phyloP scores from a whole-genome alignment of 148 eudicot species.

The Polygonum maritimum region DNA sequence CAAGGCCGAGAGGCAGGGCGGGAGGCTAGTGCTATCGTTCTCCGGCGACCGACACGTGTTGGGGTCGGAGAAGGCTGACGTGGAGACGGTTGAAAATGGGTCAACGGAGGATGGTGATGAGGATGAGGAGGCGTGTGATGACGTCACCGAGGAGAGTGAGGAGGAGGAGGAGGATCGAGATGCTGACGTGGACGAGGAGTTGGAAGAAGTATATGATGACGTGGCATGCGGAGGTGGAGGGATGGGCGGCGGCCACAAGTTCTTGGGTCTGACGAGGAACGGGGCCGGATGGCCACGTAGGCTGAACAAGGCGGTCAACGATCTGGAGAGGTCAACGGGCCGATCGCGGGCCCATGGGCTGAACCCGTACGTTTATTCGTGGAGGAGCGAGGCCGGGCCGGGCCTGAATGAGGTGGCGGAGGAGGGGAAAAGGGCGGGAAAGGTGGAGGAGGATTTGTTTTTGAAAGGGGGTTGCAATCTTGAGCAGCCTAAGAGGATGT shows the following conservation, averaged over 20 bases:
- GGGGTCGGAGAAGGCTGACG: not conserved
- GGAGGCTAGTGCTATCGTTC: slow-evolving; percentile 65
- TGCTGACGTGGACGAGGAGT: slow-evolving; percentile 13
- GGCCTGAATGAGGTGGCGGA: slow-evolving; percentile 16
- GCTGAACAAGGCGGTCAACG: slow-evolving; percentile 21
- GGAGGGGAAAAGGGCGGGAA: slow-evolving; percentile 25
- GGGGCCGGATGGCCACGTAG: not conserved
- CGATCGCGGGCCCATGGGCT: not conserved
- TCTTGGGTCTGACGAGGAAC: slow-evolving; percentile 20
- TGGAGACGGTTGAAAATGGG: slow-evolving; percentile 8
- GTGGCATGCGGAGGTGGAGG: slow-evolving; percentile 11
- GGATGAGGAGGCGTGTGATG: slow-evolving; percentile 9
- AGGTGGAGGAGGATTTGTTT: slow-evolving; percentile 18
- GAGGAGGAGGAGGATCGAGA: slow-evolving; percentile 11
- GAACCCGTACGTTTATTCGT: not conserved
- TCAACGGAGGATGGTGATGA: not conserved
- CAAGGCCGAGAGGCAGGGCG: slow-evolving; percentile 52
- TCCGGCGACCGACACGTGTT: slow-evolving; percentile 12
- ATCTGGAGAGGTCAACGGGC: slow-evolving; percentile 11
- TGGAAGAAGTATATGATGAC: slow-evolving; percentile 10
- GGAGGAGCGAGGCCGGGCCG: slow-evolving; percentile 3
- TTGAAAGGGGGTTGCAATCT: slow-evolving; percentile 61
- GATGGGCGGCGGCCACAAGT: slow-evolving; percentile 17
- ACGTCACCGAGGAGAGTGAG: slow-evolving; percentile 10
- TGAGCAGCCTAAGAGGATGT: slow-evolving; percentile 30